Percentiles rank a stretch among this genome's conserved stretches.
Conservation (phyloP, 2,329 filamentous ascomycete species). For the Nectriaceae sp. region DNA sequence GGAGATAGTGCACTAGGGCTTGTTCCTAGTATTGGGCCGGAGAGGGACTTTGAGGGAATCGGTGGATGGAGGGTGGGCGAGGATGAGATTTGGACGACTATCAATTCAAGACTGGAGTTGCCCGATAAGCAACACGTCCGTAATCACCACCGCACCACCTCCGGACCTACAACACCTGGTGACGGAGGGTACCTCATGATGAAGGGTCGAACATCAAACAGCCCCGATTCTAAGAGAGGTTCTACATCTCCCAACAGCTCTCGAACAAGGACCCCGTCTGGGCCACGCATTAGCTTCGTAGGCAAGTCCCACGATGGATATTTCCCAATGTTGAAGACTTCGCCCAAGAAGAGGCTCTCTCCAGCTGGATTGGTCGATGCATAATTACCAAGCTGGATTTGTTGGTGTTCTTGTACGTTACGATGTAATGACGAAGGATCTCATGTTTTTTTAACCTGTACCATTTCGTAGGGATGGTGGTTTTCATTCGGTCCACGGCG, state of each 20-base stretch:
- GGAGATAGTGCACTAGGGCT: constrained; percentile 42
- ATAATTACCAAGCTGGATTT: constrained; percentile 7
- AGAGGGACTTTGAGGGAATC: constrained; percentile 60
- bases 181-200: constrained; percentile 47
- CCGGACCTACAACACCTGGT: constrained; percentile 41
- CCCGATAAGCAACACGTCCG: constrained; percentile 43
- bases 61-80: constrained; percentile 58
- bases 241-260: constrained; percentile 47
- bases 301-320: constrained; percentile 40
- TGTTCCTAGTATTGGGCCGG: constrained; percentile 50
- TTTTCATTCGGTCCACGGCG: too few relatives aligned
- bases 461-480: too few relatives aligned
- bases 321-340: constrained; percentile 39
- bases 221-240: constrained; percentile 33
- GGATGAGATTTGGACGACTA: constrained; percentile 52
- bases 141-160: constrained; percentile 47
- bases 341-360: constrained; percentile 36
- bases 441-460: too few relatives aligned
- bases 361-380: constrained; percentile 19
- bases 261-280: constrained; percentile 50
- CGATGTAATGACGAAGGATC: constrained; percentile 19
- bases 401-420: constrained; percentile 9
- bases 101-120: constrained; percentile 54
- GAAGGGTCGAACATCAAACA: constrained; percentile 38
- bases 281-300: constrained; percentile 34